Evolutionary conservation across 2,329 filamentous ascomycete genomes (phyloP).

Genomic region (Beauveria scarabaeidicola): DNA sequence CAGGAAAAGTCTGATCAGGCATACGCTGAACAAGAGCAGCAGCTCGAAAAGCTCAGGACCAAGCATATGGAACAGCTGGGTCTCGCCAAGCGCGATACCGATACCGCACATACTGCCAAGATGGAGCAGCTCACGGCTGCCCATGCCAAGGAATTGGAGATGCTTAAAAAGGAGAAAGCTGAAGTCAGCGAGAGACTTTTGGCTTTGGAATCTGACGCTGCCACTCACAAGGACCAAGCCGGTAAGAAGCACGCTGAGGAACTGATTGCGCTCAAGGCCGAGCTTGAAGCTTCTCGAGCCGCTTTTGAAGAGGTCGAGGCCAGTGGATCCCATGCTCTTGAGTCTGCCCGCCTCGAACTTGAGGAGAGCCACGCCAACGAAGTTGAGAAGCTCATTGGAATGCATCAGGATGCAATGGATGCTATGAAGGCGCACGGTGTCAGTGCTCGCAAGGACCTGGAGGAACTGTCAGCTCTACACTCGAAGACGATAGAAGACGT

Average conservation of each 20-base stretch:
- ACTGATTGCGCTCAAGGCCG: conserved; percentile 25
- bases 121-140: neutral
- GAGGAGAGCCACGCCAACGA: conserved; percentile 37
- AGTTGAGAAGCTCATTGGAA: conserved; percentile 37
- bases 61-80: conserved; percentile 3
- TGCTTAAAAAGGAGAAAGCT: conserved; percentile 17
- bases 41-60: neutral
- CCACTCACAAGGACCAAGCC: conserved; percentile 20
- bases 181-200: conserved; percentile 24
- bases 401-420: conserved; percentile 34
- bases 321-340: conserved; percentile 35
- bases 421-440: conserved; percentile 30
- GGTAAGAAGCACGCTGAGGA: conserved; percentile 26
- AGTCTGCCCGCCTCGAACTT: conserved; percentile 36
- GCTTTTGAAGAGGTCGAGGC: conserved; percentile 39
- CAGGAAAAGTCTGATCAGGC: conserved; percentile 15
- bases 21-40: neutral
- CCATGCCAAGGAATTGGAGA: conserved; percentile 26
- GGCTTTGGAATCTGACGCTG: conserved; percentile 16
- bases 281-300: conserved; percentile 30
- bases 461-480: conserved; percentile 30
- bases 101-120: neutral
- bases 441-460: conserved; percentile 33
- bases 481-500: conserved; percentile 30
- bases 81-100: neutral